Conservation (phyloP, 2,329 filamentous ascomycete genomes). For the Scleromitrula shiraiana region DNA sequence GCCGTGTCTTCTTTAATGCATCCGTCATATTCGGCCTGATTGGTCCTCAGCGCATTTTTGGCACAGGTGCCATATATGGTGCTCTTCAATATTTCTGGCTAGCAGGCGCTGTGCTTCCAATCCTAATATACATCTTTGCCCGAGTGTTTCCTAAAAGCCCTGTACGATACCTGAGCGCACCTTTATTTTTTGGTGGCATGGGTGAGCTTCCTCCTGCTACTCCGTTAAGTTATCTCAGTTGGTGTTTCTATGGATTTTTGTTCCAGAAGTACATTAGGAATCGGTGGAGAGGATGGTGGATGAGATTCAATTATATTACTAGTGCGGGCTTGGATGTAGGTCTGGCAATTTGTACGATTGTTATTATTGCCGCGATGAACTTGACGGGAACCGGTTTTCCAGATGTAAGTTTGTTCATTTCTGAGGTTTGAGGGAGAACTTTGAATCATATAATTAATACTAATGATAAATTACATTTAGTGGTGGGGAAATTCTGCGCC, state of each 20-base stretch:
- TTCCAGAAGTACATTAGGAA: constrained; percentile 64
- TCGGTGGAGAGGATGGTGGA: constrained; percentile 64
- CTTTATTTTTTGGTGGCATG: constrained; percentile 10
- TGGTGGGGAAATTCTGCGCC: constrained; percentile 59
- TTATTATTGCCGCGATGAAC: constrained; percentile 63
- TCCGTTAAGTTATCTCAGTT: constrained; percentile 61
- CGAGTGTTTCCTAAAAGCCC: constrained; percentile 52
- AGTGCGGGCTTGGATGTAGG: constrained; percentile 65
- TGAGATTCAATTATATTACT: constrained; percentile 69
- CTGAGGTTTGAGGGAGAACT: not conserved
- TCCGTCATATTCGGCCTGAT: constrained; percentile 69
- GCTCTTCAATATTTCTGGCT: constrained; percentile 65
- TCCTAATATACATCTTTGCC: constrained; percentile 46
- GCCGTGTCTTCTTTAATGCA: constrained; percentile 51
- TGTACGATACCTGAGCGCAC: constrained; percentile 35
- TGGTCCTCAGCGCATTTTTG: constrained; percentile 46
- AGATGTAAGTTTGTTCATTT: constrained; percentile 10
- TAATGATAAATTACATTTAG: not conserved
- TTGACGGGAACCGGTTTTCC: constrained; percentile 53
- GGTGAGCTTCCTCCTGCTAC: constrained; percentile 53
- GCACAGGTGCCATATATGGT: constrained; percentile 46
- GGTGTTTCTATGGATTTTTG: constrained; percentile 55
- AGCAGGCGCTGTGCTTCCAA: constrained; percentile 52
- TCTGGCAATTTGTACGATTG: constrained; percentile 55
- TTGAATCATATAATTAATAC: not conserved